These are phyloP conservation scores for Castanopsis chinensis DNA, from an alignment of 306 rosid species.

Conservation along the genomic window DNA sequence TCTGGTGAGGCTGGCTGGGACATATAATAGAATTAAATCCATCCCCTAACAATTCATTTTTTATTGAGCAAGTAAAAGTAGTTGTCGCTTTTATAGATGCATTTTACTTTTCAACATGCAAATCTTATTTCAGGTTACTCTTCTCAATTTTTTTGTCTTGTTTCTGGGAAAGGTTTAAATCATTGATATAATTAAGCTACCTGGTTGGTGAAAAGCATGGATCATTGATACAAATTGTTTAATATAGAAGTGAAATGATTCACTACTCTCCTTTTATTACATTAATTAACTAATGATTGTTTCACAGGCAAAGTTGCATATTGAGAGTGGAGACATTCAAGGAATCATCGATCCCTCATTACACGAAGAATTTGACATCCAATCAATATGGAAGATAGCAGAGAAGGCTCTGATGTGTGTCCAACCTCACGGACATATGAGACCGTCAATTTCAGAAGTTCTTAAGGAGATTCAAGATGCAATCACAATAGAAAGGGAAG, in stretches of 20 bases:
- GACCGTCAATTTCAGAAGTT: constrained; percentile 94
- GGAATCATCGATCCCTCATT: constrained; percentile 85
- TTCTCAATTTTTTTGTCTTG: not conserved
- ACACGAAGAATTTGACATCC: constrained; percentile 63
- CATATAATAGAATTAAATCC: not conserved
- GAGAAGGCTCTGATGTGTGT: constrained; percentile 98
- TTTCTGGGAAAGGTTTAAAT: not conserved
- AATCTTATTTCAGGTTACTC: not conserved
- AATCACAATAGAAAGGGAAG: constrained; percentile 67
- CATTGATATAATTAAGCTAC: too few relatives aligned
- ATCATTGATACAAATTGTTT: not conserved
- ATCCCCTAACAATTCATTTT: not conserved
- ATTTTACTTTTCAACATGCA: not conserved
- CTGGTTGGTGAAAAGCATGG: not conserved
- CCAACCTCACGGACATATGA: constrained; percentile 78
- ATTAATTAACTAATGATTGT: constrained; percentile 17
- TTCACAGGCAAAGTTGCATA: constrained; percentile 76
- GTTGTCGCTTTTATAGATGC: not conserved
- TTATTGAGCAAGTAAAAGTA: not conserved
- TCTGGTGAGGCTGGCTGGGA: constrained; percentile 8
- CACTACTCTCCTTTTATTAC: not conserved
- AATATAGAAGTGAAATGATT: not conserved
- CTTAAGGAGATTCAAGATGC: constrained; percentile 97
- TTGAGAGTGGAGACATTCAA: constrained; percentile 94
- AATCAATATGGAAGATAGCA: constrained; percentile 98